Conservation (phyloP, 495 filamentous ascomycete genomes). For the Penicillium samsonianum region DNA sequence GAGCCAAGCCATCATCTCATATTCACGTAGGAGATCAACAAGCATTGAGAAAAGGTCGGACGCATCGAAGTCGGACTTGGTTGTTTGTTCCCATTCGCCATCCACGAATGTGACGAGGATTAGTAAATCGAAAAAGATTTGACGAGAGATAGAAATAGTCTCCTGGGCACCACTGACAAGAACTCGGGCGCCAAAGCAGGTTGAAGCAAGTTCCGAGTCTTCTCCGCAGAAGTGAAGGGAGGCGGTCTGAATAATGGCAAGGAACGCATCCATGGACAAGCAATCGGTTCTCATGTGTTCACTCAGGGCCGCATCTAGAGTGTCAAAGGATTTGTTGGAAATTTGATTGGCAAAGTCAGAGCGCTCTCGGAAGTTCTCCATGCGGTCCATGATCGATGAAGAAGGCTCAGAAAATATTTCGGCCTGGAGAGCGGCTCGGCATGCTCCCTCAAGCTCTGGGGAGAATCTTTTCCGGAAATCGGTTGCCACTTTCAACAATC, state of each 20-base stretch:
- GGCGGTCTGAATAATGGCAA: slow-evolving; percentile 47
- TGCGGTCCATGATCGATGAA: slow-evolving; percentile 64
- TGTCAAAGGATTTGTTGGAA: slow-evolving; percentile 66
- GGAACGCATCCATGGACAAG: slow-evolving; percentile 55
- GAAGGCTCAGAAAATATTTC: slow-evolving; percentile 72
- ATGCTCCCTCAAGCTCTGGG: slow-evolving; percentile 60
- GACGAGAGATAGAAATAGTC: slow-evolving; percentile 63
- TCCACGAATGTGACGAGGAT: slow-evolving; percentile 82
- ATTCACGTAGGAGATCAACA: slow-evolving; percentile 65
- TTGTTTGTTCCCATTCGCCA: slow-evolving; percentile 68
- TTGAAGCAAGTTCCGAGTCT: slow-evolving; percentile 52
- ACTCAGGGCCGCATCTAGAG: slow-evolving; percentile 41
- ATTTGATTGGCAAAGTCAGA: slow-evolving; percentile 72
- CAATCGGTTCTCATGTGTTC: slow-evolving; percentile 41
- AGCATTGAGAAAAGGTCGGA: slow-evolving; percentile 66
- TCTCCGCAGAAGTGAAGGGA: slow-evolving; percentile 43
- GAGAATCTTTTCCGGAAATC: slow-evolving; percentile 60
- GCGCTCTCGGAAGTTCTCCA: slow-evolving; percentile 70
- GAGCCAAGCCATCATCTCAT: slow-evolving; percentile 82
- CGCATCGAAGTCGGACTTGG: slow-evolving; percentile 66
- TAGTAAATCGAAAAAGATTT: slow-evolving; percentile 75
- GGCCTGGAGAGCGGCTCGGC: slow-evolving; percentile 57
- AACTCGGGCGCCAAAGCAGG: slow-evolving; percentile 69
- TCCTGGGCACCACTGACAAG: slow-evolving; percentile 78
- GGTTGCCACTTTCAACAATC: slow-evolving; percentile 59